Percentiles rank a stretch among this genome's conserved stretches.
Evolutionary conservation across 2,329 filamentous ascomycete genomes (phyloP).

Genomic region (Grosmannia serpens): DNA sequence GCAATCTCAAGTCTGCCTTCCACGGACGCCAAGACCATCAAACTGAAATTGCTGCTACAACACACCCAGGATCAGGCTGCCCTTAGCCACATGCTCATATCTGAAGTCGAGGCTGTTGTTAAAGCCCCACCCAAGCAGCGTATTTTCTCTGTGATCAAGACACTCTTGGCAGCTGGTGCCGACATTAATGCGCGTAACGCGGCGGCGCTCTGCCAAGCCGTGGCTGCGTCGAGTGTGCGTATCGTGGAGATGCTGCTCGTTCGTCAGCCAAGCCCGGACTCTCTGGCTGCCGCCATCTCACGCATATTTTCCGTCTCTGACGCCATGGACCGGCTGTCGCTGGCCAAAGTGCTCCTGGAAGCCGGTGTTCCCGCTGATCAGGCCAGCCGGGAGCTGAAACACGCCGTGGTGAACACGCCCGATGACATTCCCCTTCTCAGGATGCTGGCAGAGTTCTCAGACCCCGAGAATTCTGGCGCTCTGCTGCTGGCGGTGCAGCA

Average conservation of each 20-base stretch:
- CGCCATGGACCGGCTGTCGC: slow-evolving; percentile 36
- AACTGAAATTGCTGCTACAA: slow-evolving; percentile 35
- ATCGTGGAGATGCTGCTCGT: slow-evolving; percentile 39
- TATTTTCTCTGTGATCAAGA: slow-evolving; percentile 31
- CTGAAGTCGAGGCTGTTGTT: slow-evolving; percentile 37
- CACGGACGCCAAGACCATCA: slow-evolving; percentile 33
- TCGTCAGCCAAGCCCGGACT: slow-evolving; percentile 26
- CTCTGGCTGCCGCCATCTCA: slow-evolving; percentile 38
- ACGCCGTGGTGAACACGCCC: slow-evolving; percentile 35
- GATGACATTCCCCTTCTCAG: slow-evolving; percentile 37
- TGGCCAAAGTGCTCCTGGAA: slow-evolving; percentile 37
- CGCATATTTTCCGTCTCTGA: slow-evolving; percentile 40
- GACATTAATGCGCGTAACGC: slow-evolving; percentile 43
- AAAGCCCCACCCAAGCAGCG: slow-evolving; percentile 24
- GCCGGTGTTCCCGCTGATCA: slow-evolving; percentile 36
- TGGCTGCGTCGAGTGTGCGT: slow-evolving; percentile 31
- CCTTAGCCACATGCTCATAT: slow-evolving; percentile 33
- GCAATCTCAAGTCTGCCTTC: slow-evolving; percentile 31
- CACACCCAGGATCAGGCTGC: slow-evolving; percentile 30
- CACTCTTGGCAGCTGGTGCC: slow-evolving; percentile 38
- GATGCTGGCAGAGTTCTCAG: slow-evolving; percentile 32
- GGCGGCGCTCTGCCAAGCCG: slow-evolving; percentile 37
- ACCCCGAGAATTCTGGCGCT: slow-evolving; percentile 38
- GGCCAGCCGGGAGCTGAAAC: slow-evolving; percentile 38
- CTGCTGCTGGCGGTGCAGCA: slow-evolving; percentile 32